Evolutionary conservation across 805 yeast genomes (phyloP), one percentile per base, ranked within the genome.

Genomic region (Metschnikowia continentalis): DNA sequence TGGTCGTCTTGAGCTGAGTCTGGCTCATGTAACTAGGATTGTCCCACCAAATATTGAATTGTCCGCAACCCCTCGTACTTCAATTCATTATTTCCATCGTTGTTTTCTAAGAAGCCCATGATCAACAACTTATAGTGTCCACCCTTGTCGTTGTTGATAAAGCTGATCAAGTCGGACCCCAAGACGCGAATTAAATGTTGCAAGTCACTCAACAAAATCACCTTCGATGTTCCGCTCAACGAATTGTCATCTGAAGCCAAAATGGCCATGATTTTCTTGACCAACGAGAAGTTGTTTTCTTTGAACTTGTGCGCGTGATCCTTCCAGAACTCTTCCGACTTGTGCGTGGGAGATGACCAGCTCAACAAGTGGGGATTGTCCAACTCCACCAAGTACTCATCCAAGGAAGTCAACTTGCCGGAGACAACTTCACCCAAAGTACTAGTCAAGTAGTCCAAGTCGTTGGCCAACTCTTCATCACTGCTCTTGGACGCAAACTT

Each of bases 1-100:
- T 23, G 30, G 10, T 23, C 30, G 10, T 23, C 30, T 23, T 26
- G 30, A 23, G 26, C 30, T 26, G 30, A 8, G 30, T 8, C 30
- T 26, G 33, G 38, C 20, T 35, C 26, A n/a, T 17, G 11, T 7
- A 20, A 19, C n/a, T 47, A 58, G 19, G 61, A 55, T 63, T 89
- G 90, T 3, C 96, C 90, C 48, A 94, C 95, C 61, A 94, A 81
- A 51, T 85, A 80, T 74, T 94, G 99, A n/a, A 97, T 89, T 3
- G 97, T 90, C 68, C 88, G 89, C 64, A 94, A 79, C 1, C 98
- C 98, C 74, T 92, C 97, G 66, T 86, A 94, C 66, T 92, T 88
- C 58, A 94, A 91, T 64, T 89, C 94, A 20, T 91, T 79, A 66
- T 90, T 91, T 39, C 84, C 80, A 51, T 84, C 82, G 62, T 81